Base-by-base conservation (phyloP, 768 basidiomycete genomes). In the Chalciporus chontae region DNA sequence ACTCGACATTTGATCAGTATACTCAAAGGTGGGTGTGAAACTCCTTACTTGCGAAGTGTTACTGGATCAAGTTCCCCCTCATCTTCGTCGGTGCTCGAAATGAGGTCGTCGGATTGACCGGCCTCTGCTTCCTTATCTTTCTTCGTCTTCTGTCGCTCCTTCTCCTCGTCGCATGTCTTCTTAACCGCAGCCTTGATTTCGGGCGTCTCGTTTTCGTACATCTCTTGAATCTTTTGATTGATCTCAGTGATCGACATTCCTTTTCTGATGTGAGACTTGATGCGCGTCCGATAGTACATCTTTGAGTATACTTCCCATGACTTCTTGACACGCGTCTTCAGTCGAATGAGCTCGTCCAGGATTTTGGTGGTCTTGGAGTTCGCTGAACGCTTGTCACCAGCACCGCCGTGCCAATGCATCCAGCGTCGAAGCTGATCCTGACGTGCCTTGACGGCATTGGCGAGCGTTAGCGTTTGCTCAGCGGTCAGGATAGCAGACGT, bases 381-480 rank as follows among this genome's bases (percentile, higher is more conserved):
- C 5, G 15, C 15, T 1, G 4, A 15, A 21, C 5, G 14, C 5
- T 23, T 47, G 14, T n/a, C 18, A 5, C 46, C 27, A 5, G 46
- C 27, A 5, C 46, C 38, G 13, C 19, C 38, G 13, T 47, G 45
- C 45, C 45, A 46, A 9, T 46, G 37, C 45, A 46, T 38, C 37
- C 45, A 46, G 9, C 26, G 18, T 8, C 18, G 38, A 11, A 47
- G 26, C 8, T 31, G 46, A 14, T 14, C 3, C 27, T 47, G 46
- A 27, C 18, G 8, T n/a, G n/a, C n/a, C n/a, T n/a, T n/a, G n/a
- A n/a, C n/a, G n/a, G n/a, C n/a, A n/a, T n/a, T n/a, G n/a, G n/a
- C n/a, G n/a, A n/a, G n/a, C n/a, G n/a, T n/a, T n/a, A n/a, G n/a
- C n/a, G n/a, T n/a, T n/a, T n/a, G n/a, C n/a, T n/a, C n/a, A n/a